A percentile compares a stretch with the other conserved stretches of the same genome.
Evolutionary conservation across 371 early-diverging fungal genomes (phyloP).

Genomic region (Haplosporangium sp.): DNA sequence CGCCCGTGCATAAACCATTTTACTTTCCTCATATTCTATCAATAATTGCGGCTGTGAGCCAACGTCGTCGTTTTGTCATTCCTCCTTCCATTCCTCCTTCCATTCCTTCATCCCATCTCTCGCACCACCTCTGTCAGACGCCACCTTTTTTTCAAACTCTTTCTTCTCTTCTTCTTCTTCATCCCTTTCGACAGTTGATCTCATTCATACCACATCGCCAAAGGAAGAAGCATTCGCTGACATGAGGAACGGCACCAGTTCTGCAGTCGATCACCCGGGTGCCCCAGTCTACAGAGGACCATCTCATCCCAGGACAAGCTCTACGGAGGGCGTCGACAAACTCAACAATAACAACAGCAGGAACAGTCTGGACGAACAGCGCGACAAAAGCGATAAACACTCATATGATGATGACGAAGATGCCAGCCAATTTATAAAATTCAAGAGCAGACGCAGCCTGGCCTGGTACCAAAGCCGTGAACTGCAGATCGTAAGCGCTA

Average conservation of each 20-base stretch:
- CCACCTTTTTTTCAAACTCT: too few species aligned
- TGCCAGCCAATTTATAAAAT: constrained; percentile 19
- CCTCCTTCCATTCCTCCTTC: too few species aligned
- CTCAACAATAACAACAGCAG: not conserved
- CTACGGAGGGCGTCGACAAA: not conserved
- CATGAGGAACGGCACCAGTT: constrained; percentile 46
- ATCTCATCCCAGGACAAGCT: constrained; percentile 5
- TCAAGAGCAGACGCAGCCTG: constrained; percentile 29
- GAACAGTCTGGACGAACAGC: constrained; percentile 23
- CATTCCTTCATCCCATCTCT: too few species aligned
- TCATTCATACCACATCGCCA: not conserved
- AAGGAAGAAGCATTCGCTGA: not conserved
- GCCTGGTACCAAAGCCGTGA: constrained; percentile 51
- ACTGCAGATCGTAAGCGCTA: constrained; percentile 22
- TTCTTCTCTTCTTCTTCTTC: constrained; percentile 3
- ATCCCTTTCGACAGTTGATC: not conserved
- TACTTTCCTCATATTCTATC: too few species aligned
- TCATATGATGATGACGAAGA: constrained; percentile 8
- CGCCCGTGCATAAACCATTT: too few species aligned
- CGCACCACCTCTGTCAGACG: too few species aligned
- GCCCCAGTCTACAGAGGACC: constrained; percentile 30
- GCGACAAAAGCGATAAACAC: not conserved
- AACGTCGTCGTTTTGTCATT: too few species aligned
- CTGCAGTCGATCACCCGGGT: constrained; percentile 43
- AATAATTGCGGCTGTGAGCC: too few species aligned